Percentiles rank a stretch among this genome's conserved stretches.
These are phyloP conservation scores for Yarrowia divulgata DNA, from an alignment of 805 yeast genomes.

Conservation along the genomic window DNA sequence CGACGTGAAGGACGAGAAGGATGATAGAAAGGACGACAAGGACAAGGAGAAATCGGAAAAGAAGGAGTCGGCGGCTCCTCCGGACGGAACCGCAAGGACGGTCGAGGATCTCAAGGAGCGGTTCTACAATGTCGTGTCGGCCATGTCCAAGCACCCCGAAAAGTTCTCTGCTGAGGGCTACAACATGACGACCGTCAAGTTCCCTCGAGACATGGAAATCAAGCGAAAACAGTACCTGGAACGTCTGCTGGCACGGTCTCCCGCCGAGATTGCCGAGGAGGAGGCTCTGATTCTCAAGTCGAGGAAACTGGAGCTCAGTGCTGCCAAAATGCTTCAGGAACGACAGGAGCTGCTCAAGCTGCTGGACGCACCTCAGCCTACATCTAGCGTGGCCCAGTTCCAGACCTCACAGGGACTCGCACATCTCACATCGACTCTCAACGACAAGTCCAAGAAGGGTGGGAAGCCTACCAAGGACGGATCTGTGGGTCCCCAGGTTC, in stretches of 20 bases:
- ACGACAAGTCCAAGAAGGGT: conserved; percentile 67
- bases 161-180: conserved; percentile 49
- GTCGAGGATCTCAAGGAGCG: conserved; percentile 85
- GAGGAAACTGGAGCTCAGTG: conserved; percentile 87
- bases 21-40: neutral
- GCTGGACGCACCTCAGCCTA: conserved; percentile 82
- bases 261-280: conserved; percentile 98
- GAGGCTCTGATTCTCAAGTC: conserved; percentile 94
- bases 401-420: conserved; percentile 88
- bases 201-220: conserved; percentile 71
- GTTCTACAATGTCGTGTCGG: conserved; percentile 72
- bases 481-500: conserved; percentile 38
- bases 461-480: conserved; percentile 45
- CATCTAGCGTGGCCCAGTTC: conserved; percentile 75
- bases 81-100: conserved; percentile 51
- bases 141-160: conserved; percentile 56
- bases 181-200: conserved; percentile 56
- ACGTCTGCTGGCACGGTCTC: conserved; percentile 78
- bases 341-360: conserved; percentile 78
- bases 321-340: conserved; percentile 85
- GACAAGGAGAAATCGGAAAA: conserved; percentile 11
- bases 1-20: conserved; percentile 24
- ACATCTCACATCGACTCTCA: conserved; percentile 79
- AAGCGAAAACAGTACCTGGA: conserved; percentile 83
- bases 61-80: neutral